phyloP scores from a whole-genome alignment of 2,329 filamentous ascomycete genomes.

The Neonectria neomacrospora region DNA sequence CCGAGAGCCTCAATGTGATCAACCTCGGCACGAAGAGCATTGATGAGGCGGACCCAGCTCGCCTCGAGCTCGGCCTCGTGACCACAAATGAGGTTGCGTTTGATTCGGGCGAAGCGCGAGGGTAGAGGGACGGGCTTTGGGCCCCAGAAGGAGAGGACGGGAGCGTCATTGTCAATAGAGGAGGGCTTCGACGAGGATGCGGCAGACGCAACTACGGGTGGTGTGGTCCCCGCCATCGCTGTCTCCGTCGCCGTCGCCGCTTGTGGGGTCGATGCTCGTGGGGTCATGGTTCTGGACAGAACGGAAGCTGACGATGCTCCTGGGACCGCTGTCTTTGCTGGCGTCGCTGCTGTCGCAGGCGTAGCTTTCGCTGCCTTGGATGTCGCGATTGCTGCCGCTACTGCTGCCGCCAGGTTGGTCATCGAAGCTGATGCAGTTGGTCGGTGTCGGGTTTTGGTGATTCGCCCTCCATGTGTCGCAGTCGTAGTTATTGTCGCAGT shows the following conservation, averaged over 20 bases:
- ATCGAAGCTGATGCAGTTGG: slow-evolving; percentile 36
- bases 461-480: slow-evolving; percentile 38
- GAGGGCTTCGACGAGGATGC: slow-evolving; percentile 22
- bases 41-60: slow-evolving; percentile 66
- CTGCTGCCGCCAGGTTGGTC: slow-evolving; percentile 24
- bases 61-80: slow-evolving; percentile 65
- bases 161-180: slow-evolving; percentile 56
- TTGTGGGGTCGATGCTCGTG: slow-evolving; percentile 8
- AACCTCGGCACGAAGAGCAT: slow-evolving; percentile 62
- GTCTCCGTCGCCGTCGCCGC: not conserved
- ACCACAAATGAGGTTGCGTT: slow-evolving; percentile 64
- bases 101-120: slow-evolving; percentile 67
- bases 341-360: slow-evolving; percentile 1
- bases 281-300: not conserved
- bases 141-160: slow-evolving; percentile 67
- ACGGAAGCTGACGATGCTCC: slow-evolving; percentile 6
- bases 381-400: slow-evolving; percentile 34
- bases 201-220: slow-evolving; percentile 11
- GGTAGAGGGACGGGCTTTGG: slow-evolving; percentile 67
- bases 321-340: slow-evolving; percentile 9
- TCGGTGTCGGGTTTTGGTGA: slow-evolving; percentile 42
- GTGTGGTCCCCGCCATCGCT: not conserved
- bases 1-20: slow-evolving; percentile 63
- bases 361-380: slow-evolving; percentile 9
- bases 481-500: slow-evolving; percentile 5